Base-by-base conservation (phyloP, 257 asterid species). In the Ocimum tenuiflorum region DNA sequence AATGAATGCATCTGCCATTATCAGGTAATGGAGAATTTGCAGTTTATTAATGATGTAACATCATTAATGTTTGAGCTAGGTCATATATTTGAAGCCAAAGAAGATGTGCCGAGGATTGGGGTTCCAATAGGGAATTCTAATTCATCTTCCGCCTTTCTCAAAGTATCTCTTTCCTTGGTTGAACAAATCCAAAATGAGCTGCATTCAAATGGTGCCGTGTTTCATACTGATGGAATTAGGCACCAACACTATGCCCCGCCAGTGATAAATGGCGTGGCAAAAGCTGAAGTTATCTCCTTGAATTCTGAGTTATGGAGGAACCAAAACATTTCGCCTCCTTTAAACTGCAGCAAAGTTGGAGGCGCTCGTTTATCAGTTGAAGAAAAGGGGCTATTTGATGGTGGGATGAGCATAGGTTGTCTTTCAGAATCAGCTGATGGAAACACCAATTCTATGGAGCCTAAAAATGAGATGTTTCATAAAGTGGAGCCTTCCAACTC, bases 21-120 rank as follows among this genome's bases (percentile, higher is more conserved):
- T 63, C 87, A 91, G 98, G 81, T 91, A 64, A 67, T 72, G 79
- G 98, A 88, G 84, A 82, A 88, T 62, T 17, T 67, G 45, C 86
- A 77, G 66, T 85, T 91, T 66, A 59, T 91, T 24, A 81, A 83
- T 50, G 88, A 88, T 10, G 96, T 83, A 63, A 74, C 73, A 48
- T 69, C 79, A 42, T 72, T 88, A 60, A 36, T 91, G 73, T 80
- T 60, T 77, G 90, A 88, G 66, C 85, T 86, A 38, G 94, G 85
- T 2, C 83, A 64, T 77, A 81, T 50, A n/a, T 75, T 79, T 57
- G 73, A 65, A 42, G 72, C 78, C 22, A 81, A 75, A 53, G 84
- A 82, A 67, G 60, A 67, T 48, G 62, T 72, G 58, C 77, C 83
- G n/a, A 75, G 67, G 62, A 56, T 71, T 3, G 82, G 86, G 45